Conservation (phyloP, 2,329 filamentous ascomycete species). For the Sclerotinia trifoliorum region DNA sequence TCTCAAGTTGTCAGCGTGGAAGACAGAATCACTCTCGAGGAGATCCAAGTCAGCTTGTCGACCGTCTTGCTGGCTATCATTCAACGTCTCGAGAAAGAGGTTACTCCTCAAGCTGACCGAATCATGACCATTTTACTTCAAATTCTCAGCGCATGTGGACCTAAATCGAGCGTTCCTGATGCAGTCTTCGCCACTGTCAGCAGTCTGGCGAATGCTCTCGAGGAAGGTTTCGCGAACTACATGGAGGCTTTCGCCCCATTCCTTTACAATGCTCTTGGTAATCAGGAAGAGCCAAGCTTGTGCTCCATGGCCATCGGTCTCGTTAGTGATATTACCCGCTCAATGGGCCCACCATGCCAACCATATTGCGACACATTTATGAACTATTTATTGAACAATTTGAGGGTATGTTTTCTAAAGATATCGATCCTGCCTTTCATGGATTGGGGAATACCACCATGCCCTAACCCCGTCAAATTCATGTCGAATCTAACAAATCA, state of each 20-base stretch:
- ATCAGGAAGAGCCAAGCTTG: slow-evolving; percentile 90
- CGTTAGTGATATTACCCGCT: slow-evolving; percentile 93
- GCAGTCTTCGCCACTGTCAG: slow-evolving; percentile 90
- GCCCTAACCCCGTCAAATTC: neutral
- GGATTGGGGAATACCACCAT: neutral
- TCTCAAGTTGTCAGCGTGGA: slow-evolving; percentile 94
- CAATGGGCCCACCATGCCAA: slow-evolving; percentile 84
- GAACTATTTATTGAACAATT: slow-evolving; percentile 93
- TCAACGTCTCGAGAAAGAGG: slow-evolving; percentile 85
- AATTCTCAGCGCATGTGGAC: slow-evolving; percentile 71
- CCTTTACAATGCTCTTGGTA: slow-evolving; percentile 89
- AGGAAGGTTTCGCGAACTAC: slow-evolving; percentile 93
- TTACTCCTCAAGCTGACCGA: slow-evolving; percentile 83
- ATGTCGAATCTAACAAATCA: slow-evolving; percentile 14
- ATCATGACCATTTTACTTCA: slow-evolving; percentile 90
- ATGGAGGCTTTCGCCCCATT: slow-evolving; percentile 94
- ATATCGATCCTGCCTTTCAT: neutral
- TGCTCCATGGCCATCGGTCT: slow-evolving; percentile 97
- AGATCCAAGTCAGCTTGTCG: slow-evolving; percentile 94
- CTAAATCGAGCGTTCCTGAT: slow-evolving; percentile 93
- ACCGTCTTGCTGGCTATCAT: slow-evolving; percentile 91
- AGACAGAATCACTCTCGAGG: slow-evolving; percentile 91
- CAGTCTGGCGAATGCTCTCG: slow-evolving; percentile 84
- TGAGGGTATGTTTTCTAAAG: slow-evolving; percentile 60
- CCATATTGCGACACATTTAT: slow-evolving; percentile 97